Evolutionary conservation across 2,329 filamentous ascomycete genomes (phyloP), one percentile per base, ranked within the genome.

Genomic region (Claviceps cyperi): DNA sequence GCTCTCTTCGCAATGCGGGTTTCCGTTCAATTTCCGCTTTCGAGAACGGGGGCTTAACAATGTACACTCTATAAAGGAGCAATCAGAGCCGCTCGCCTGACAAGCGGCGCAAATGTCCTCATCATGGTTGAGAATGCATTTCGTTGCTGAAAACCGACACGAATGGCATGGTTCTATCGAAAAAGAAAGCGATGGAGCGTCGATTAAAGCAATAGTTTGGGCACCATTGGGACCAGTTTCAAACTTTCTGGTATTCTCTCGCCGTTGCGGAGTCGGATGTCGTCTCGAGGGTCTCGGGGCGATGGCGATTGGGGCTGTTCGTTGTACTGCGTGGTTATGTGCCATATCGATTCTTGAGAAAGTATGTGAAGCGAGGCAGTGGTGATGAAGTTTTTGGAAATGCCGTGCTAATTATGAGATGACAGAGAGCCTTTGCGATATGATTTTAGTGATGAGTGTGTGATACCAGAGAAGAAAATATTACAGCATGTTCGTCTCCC

Each of bases 21-120:
- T 77, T 60, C 78, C 75, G 66, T 83, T 79, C 55, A 86, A 69
- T 71, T 90, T 91, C 63, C 87, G 77, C 72, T 92, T 92, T 58
- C 86, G 78, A 51, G 84, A 81, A 61, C 82, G 80, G 22, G 86
- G 86, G 64, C 49, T 51, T 37, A 49, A 32, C 9, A 53, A 40
- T 6, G 49, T 47, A 35, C 84, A 87, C 56, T 83, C 80, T 47
- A 82, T 74, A 63, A 90, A 81, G 43, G 86, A 90, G 67, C 86
- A 92, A 57, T 87, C 82, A 62, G 86, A 78, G 59, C 82, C 83
- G 66, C 83, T 82, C 63, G 83, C 81, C 62, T 86, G 83, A 67
- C 87, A 94, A 55, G 86, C 74, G 54, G 87, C 76, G 66, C 87
- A 92, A 56, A 76, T 72, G 58, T 85, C 80, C 56, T 83, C 83